A percentile compares a stretch with the other conserved stretches of the same genome.
These are phyloP conservation scores for Wickerhamomyces strasburgensis DNA, from an alignment of 805 yeast genomes.

Conservation along the genomic window DNA sequence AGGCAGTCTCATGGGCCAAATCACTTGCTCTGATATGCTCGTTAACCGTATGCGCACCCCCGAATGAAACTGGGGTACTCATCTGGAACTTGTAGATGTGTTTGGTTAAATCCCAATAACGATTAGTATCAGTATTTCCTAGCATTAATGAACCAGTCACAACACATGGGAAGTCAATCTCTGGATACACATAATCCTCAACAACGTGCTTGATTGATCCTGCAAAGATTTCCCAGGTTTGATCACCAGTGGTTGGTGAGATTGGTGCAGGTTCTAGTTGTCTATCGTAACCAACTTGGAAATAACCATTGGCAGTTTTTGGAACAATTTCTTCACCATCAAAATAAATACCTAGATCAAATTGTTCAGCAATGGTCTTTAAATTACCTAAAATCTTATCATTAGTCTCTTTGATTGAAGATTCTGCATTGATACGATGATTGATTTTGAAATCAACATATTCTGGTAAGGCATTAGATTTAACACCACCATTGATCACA, in stretches of 20 bases:
- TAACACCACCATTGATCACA: constrained; percentile 58
- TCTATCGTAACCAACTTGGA: constrained; percentile 26
- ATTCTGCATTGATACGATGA: constrained; percentile 52
- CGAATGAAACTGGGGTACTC: constrained; percentile 22
- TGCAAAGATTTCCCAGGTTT: constrained; percentile 48
- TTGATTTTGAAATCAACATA: constrained; percentile 44
- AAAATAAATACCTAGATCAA: constrained; percentile 27
- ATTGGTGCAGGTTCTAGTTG: constrained; percentile 49
- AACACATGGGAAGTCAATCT: background rate
- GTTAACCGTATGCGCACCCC: constrained; percentile 53
- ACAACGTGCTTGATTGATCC: constrained; percentile 58
- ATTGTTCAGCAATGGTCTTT: constrained; percentile 35
- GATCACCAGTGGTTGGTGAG: constrained; percentile 40
- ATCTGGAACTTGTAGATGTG: constrained; percentile 49
- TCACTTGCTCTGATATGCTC: constrained; percentile 46
- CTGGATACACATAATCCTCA: constrained; percentile 39
- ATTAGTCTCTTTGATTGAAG: constrained; percentile 28
- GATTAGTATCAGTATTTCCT: constrained; percentile 67
- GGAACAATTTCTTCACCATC: constrained; percentile 6
- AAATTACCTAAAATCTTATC: constrained; percentile 33
- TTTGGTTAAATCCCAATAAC: constrained; percentile 55
- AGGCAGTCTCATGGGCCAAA: constrained; percentile 50
- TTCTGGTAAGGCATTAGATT: constrained; percentile 67
- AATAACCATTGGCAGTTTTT: constrained; percentile 34
- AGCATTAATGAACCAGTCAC: constrained; percentile 59